These are phyloP conservation scores for Cladochytrium replicatum DNA, from an alignment of 192 early-diverging fungal genomes.

Conservation along the genomic window DNA sequence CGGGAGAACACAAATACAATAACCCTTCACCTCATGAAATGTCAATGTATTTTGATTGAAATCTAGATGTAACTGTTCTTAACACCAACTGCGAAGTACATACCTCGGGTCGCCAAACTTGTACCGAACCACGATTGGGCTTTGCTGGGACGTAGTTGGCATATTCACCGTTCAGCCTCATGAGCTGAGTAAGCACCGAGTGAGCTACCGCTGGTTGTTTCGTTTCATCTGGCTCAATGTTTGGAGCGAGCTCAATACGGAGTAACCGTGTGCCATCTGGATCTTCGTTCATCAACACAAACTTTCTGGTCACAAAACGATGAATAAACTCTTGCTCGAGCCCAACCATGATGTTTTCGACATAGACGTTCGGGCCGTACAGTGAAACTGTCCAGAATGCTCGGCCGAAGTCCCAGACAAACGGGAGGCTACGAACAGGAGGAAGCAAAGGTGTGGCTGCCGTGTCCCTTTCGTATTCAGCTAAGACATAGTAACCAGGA, in stretches of 20 bases:
- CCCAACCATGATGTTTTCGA: conserved; percentile 10
- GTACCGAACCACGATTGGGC: conserved; percentile 13
- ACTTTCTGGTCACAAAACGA: conserved; percentile 6
- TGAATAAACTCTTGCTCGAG: not conserved
- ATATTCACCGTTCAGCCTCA: conserved; percentile 2
- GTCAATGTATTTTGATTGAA: too few relatives aligned
- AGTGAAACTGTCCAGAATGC: conserved; percentile 12
- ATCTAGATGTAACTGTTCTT: conserved; percentile 27
- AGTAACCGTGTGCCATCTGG: not conserved
- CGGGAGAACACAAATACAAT: too few relatives aligned
- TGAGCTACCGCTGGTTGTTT: not conserved
- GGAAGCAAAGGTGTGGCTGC: too few relatives aligned
- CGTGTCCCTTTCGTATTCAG: not conserved
- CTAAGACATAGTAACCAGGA: conserved; percentile 4
- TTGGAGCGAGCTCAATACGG: not conserved
- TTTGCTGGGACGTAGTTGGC: conserved; percentile 16
- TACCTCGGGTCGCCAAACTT: conserved; percentile 16
- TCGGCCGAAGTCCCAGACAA: conserved; percentile 5
- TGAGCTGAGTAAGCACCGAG: not conserved
- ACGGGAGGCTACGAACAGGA: conserved; percentile 7
- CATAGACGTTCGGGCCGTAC: conserved; percentile 9
- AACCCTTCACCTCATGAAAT: too few relatives aligned
- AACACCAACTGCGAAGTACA: conserved; percentile 24
- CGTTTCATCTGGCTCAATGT: not conserved
- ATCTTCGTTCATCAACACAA: conserved; percentile 1